phyloP scores from a whole-genome alignment of 192 early-diverging fungal species.

The Entomortierella parvispora region DNA sequence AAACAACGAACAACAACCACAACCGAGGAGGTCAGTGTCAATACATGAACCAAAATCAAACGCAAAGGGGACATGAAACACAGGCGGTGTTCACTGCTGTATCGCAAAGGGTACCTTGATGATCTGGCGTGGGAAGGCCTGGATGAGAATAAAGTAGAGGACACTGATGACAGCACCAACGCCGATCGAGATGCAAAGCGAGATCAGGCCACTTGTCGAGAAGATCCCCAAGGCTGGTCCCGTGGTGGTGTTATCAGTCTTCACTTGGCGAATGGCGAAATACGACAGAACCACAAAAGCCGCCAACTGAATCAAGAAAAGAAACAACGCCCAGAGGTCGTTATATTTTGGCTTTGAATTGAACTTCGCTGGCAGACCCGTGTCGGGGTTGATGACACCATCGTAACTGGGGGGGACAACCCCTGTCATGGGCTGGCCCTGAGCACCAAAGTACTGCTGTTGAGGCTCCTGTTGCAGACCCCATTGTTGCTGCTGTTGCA shows the following conservation, averaged over 20 bases:
- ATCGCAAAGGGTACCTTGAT: no score
- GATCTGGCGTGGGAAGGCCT: conserved; percentile 50
- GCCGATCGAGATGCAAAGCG: conserved; percentile 62
- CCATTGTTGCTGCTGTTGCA: conserved; percentile 24
- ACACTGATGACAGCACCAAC: conserved; percentile 67
- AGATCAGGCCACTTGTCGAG: conserved; percentile 52
- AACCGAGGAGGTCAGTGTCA: no score
- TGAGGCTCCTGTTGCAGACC: conserved; percentile 14
- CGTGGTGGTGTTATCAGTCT: conserved; percentile 17
- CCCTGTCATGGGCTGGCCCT: conserved; percentile 21
- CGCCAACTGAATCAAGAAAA: conserved; percentile 47
- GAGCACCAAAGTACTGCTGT: conserved; percentile 24
- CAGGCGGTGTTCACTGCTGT: no score
- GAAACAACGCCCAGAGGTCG: conserved; percentile 49
- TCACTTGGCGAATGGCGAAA: conserved; percentile 36
- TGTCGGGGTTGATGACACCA: conserved; percentile 43
- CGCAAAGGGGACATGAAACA: no score
- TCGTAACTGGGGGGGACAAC: conserved; percentile 27
- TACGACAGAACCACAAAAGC: conserved; percentile 45
- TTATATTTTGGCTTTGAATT: conserved; percentile 54
- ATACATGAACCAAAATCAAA: no score
- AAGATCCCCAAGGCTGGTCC: conserved; percentile 16
- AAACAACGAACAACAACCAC: no score
- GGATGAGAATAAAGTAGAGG: conserved; percentile 63
- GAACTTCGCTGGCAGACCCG: conserved; percentile 49